These are phyloP conservation scores for Leonotis leonurus DNA, from an alignment of 257 asterid genomes.

Conservation along the genomic window DNA sequence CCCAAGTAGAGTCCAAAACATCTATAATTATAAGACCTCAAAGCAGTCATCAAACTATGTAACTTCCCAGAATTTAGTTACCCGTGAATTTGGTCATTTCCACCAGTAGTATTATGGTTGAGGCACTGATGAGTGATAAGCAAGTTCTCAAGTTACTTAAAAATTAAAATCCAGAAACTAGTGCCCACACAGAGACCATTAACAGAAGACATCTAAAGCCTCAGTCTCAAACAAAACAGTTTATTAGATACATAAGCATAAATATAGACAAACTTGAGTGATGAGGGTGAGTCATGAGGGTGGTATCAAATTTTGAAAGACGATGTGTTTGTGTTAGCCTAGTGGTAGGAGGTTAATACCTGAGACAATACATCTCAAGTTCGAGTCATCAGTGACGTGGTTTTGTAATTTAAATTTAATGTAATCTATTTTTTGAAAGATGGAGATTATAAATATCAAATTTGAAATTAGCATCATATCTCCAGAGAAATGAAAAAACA, in stretches of 20 bases:
- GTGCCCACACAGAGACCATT: no score
- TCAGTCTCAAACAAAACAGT: no score
- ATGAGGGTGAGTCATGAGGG: no score
- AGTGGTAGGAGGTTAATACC: no score
- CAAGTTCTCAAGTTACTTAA: background rate
- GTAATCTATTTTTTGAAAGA: no score
- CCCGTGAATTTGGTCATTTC: background rate
- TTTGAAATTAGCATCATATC: slow-evolving; percentile 3
- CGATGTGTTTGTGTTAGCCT: no score
- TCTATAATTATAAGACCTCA: background rate
- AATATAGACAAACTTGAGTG: background rate
- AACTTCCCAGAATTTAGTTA: background rate
- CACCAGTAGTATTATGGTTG: background rate
- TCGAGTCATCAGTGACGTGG: no score
- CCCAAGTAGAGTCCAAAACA: background rate
- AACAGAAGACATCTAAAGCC: background rate
- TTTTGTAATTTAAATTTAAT: no score
- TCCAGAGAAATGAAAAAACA: background rate
- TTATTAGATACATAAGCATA: background rate
- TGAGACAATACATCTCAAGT: background rate
- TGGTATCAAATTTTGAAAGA: background rate
- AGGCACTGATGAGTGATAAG: background rate
- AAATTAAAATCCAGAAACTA: background rate
- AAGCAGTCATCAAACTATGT: background rate
- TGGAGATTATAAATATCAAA: background rate